Conservation (phyloP, 768 basidiomycete species). For the Kwoniella mangroviensis region DNA sequence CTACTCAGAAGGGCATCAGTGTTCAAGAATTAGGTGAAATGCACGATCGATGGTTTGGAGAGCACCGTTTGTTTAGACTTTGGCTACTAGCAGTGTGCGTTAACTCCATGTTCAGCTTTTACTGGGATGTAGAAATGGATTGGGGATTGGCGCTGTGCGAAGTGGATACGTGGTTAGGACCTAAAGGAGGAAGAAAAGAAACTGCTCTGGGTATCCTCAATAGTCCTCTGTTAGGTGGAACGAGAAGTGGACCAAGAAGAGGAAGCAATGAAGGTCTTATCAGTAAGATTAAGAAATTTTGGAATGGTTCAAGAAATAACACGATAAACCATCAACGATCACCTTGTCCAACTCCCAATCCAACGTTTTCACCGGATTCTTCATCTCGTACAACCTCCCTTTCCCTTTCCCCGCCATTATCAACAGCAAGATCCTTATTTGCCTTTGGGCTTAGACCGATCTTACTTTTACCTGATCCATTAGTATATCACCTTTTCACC, state of each 20-base stretch:
- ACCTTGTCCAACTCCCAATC: slow-evolving; percentile 37
- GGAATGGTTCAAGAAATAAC: slow-evolving; percentile 4
- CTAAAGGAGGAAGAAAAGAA: slow-evolving; percentile 10
- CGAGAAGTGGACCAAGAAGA: slow-evolving; percentile 5
- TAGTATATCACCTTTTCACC: slow-evolving; percentile 79
- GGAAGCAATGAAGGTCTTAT: slow-evolving; percentile 5
- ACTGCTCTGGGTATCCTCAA: slow-evolving; percentile 10
- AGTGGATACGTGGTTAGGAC: slow-evolving; percentile 52
- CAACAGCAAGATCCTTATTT: slow-evolving; percentile 61
- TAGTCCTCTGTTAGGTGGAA: slow-evolving; percentile 7
- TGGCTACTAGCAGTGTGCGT: slow-evolving; percentile 84
- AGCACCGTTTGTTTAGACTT: slow-evolving; percentile 77
- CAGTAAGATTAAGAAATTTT: slow-evolving; percentile 18
- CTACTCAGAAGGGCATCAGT: slow-evolving; percentile 61
- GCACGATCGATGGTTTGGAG: slow-evolving; percentile 69
- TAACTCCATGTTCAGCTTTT: slow-evolving; percentile 94
- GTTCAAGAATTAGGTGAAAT: slow-evolving; percentile 57
- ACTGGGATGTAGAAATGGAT: slow-evolving; percentile 99
- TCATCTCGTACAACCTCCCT: not conserved
- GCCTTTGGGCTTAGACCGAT: slow-evolving; percentile 75
- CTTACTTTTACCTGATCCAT: slow-evolving; percentile 76
- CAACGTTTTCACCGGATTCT: slow-evolving; percentile 21
- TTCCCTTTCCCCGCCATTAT: slow-evolving; percentile 59
- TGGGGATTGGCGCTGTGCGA: slow-evolving; percentile 87
- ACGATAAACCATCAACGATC: slow-evolving; percentile 40